Conservation (phyloP, 768 basidiomycete genomes). For the Boletellus emodensis region DNA sequence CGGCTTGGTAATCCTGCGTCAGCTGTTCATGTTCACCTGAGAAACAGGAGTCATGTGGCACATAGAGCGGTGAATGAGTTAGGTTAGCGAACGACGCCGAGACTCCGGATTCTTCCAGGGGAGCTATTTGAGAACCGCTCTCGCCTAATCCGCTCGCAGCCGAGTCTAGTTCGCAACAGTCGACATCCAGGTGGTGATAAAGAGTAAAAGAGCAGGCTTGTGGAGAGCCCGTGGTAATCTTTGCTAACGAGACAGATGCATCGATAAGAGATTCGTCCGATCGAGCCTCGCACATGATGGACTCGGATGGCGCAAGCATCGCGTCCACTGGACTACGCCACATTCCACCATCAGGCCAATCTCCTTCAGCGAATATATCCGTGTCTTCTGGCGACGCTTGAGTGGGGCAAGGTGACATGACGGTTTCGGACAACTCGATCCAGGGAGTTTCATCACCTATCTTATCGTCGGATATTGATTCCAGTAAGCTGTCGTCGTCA, state of each 20-base stretch:
- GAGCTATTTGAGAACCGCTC: conserved; percentile 12
- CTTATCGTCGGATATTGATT: conserved; percentile 3
- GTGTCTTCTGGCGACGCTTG: conserved; percentile 7
- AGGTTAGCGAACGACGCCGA: conserved; percentile 1
- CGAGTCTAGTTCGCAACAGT: conserved; percentile 8
- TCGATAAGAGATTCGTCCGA: conserved; percentile 27
- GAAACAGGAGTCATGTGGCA: conserved; percentile 10
- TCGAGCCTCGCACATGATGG: conserved; percentile 1
- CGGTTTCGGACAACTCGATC: conserved; percentile 14
- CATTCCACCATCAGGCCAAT: conserved; percentile 13
- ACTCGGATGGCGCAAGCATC: background rate
- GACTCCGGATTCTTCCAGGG: conserved; percentile 18
- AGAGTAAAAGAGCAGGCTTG: conserved; percentile 10
- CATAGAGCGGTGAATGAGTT: conserved; percentile 8
- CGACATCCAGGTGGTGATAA: conserved; percentile 16
- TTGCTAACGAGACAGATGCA: conserved; percentile 12
- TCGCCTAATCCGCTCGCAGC: conserved; percentile 7
- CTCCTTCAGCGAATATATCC: conserved; percentile 16
- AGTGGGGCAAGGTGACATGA: conserved; percentile 1
- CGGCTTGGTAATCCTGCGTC: conserved; percentile 10
- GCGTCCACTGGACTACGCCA: conserved; percentile 6
- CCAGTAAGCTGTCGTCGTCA: conserved; percentile 23
- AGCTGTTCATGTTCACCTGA: conserved; percentile 11
- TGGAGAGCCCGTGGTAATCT: conserved; percentile 15
- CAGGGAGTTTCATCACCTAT: conserved; percentile 8